These are phyloP conservation scores for Hordeum vulgare DNA, from an alignment of 176 grass and related monocot species.

Conservation along the genomic window DNA sequence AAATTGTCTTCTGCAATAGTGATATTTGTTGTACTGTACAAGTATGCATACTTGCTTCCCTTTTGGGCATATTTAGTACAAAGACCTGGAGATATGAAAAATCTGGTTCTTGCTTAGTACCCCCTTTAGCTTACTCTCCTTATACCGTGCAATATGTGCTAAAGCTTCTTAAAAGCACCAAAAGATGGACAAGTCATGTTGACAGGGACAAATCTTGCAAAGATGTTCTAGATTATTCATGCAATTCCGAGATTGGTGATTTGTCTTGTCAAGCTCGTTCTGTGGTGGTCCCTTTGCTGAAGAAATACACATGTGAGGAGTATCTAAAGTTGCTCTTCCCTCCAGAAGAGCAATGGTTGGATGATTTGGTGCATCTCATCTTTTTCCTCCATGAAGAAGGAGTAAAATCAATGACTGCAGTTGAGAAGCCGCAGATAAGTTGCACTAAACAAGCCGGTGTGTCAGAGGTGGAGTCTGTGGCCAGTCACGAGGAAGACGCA, in stretches of 20 bases:
- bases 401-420: conserved; percentile 46
- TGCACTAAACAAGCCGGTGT: conserved; percentile 51
- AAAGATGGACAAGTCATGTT: conserved; percentile 43
- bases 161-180: conserved; percentile 51
- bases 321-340: conserved; percentile 70
- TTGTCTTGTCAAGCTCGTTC: conserved; percentile 61
- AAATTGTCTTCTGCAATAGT: conserved; percentile 48
- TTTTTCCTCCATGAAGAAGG: conserved; percentile 76
- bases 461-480: conserved; percentile 67
- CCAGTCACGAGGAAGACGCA: conserved; percentile 89
- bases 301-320: conserved; percentile 62
- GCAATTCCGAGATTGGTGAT: conserved; percentile 30
- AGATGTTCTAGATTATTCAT: conserved; percentile 27
- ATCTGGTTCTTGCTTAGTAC: conserved; percentile 50
- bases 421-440: conserved; percentile 54
- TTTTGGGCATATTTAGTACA: conserved; percentile 61
- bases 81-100: conserved; percentile 63
- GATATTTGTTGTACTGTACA: conserved; percentile 60
- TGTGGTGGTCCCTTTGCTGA: conserved; percentile 45
- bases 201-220: conserved; percentile 38
- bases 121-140: conserved; percentile 82
- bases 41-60: conserved; percentile 67
- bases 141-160: conserved; percentile 66
- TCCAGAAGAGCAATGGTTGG: conserved; percentile 67
- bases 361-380: conserved; percentile 73